Percentiles rank a stretch among this genome's conserved stretches.
Evolutionary conservation across 1,284 basidiomycete genomes (phyloP).

Genomic region (Boletus hoseneyae): DNA sequence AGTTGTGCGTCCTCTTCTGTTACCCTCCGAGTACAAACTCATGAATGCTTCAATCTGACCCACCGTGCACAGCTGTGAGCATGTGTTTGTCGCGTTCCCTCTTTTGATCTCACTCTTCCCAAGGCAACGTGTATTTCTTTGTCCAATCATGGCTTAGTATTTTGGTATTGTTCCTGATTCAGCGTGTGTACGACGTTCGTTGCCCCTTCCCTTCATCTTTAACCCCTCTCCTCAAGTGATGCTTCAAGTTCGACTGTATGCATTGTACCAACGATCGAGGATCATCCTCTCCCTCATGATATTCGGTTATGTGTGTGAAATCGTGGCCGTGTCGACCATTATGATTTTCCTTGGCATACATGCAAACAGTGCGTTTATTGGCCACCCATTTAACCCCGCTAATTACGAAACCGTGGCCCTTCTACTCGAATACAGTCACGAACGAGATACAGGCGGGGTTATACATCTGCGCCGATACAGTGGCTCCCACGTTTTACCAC

Average conservation of each 20-base stretch:
- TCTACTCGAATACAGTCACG: conserved; percentile 3
- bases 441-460: conserved; percentile 11
- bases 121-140: conserved; percentile 7
- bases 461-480: conserved; percentile 17
- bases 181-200: conserved; percentile 1
- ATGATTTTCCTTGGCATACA: neutral
- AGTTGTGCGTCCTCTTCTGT: conserved; percentile 15
- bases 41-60: neutral
- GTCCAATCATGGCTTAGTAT: conserved; percentile 1
- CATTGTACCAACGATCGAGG: conserved; percentile 6
- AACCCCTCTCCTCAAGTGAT: conserved; percentile 1
- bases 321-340: neutral
- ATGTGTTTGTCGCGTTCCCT: neutral
- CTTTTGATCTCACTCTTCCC: neutral
- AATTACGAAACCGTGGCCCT: neutral
- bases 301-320: conserved; percentile 5
- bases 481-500: conserved; percentile 6
- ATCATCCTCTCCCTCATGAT: conserved; percentile 4
- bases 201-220: neutral
- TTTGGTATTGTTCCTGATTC: conserved; percentile 5
- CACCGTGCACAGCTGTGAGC: conserved; percentile 1
- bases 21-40: neutral
- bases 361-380: neutral
- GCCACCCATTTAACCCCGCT: neutral
- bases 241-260: conserved; percentile 9